Conservation (phyloP, 2,329 filamentous ascomycete species). For the Drechslerella dactyloides region DNA sequence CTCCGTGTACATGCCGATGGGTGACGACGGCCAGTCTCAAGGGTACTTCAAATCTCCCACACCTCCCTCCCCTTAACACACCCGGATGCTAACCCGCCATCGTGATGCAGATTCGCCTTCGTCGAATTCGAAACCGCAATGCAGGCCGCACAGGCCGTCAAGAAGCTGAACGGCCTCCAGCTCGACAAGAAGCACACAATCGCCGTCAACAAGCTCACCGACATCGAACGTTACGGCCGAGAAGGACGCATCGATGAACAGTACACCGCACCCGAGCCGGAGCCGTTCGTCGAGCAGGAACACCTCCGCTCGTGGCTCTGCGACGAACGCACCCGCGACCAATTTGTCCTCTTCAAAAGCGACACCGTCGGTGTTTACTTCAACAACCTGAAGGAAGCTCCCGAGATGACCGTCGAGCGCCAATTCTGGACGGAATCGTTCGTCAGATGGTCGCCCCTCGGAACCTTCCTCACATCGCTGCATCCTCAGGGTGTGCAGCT, state of each 20-base stretch:
- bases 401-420: constrained; percentile 87
- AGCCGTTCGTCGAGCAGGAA: constrained; percentile 88
- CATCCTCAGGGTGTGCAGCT: constrained; percentile 96
- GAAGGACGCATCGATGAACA: constrained; percentile 93
- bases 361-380: constrained; percentile 95
- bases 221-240: constrained; percentile 93
- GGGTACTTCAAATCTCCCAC: constrained; percentile 64
- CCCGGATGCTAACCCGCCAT: background rate
- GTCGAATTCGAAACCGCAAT: constrained; percentile 92
- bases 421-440: constrained; percentile 98
- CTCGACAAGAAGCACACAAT: constrained; percentile 98
- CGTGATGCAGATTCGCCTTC: constrained; percentile 78
- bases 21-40: constrained; percentile 82
- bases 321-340: constrained; percentile 86
- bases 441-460: constrained; percentile 94
- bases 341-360: constrained; percentile 91
- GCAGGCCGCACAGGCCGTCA: constrained; percentile 86
- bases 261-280: constrained; percentile 80
- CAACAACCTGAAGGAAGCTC: constrained; percentile 94
- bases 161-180: constrained; percentile 81
- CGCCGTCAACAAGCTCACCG: constrained; percentile 95
- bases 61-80: background rate
- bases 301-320: constrained; percentile 92
- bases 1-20: constrained; percentile 90
- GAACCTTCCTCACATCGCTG: constrained; percentile 91